Percentiles rank a stretch among this genome's conserved stretches.
Conservation (phyloP, 139 green algal species). For the Klebsormidium nitens region DNA sequence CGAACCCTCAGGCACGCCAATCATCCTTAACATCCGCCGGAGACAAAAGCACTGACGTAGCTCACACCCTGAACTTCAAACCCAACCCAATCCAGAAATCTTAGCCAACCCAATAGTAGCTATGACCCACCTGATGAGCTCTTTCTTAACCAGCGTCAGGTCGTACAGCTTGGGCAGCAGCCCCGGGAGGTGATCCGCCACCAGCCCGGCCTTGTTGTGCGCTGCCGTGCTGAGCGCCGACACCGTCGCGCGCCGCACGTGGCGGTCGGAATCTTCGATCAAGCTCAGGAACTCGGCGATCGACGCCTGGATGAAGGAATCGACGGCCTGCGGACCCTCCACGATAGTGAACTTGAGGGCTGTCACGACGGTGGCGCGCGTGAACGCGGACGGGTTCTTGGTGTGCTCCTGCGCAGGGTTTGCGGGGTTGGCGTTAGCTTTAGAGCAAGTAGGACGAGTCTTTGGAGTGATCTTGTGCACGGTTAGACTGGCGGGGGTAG, state of each 20-base stretch:
- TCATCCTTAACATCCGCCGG: too few species aligned
- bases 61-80: too few species aligned
- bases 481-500: neutral
- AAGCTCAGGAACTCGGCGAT: constrained; percentile 60
- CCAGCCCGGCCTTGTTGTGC: constrained; percentile 62
- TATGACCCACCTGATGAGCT: too few species aligned
- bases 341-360: constrained; percentile 63
- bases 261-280: constrained; percentile 53
- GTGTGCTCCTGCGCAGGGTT: constrained; percentile 24
- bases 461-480: neutral
- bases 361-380: constrained; percentile 52
- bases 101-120: too few species aligned
- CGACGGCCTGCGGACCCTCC: constrained; percentile 54
- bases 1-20: too few species aligned
- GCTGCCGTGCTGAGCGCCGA: constrained; percentile 60
- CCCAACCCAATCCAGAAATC: too few species aligned
- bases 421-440: neutral
- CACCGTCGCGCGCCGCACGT: constrained; percentile 77
- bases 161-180: constrained; percentile 77
- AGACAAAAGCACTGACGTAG: too few species aligned
- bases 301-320: constrained; percentile 50
- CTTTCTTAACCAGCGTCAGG: constrained; percentile 71
- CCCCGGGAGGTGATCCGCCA: constrained; percentile 52
- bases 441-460: neutral
- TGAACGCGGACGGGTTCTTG: constrained; percentile 23